A percentile compares a stretch with the other conserved stretches of the same genome.
Evolutionary conservation across 2,329 filamentous ascomycete species (phyloP).

Genomic region (Paecilomyces fulvus): DNA sequence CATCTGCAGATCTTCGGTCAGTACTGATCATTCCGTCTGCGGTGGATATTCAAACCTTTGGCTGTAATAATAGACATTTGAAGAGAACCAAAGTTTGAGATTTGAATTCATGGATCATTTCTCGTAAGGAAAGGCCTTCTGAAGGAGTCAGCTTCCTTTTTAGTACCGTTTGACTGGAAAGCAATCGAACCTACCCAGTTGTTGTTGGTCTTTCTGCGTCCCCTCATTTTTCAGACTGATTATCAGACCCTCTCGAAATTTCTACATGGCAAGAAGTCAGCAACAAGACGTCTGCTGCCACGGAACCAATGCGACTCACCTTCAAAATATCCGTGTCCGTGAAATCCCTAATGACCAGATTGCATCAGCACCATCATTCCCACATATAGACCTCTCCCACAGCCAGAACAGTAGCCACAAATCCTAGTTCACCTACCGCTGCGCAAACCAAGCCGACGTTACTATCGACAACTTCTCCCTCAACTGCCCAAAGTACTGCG

Average conservation of each 20-base stretch:
- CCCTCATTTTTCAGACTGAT: slow-evolving; percentile 53
- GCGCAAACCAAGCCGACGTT: slow-evolving; percentile 92
- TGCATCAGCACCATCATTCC: not conserved
- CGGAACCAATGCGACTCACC: slow-evolving; percentile 26
- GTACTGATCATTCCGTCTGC: not conserved
- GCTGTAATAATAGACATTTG: slow-evolving; percentile 88
- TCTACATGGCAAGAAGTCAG: slow-evolving; percentile 37
- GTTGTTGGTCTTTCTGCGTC: slow-evolving; percentile 67
- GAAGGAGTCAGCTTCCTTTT: slow-evolving; percentile 11
- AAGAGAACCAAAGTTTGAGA: slow-evolving; percentile 90
- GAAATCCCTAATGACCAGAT: slow-evolving; percentile 55
- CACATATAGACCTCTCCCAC: not conserved
- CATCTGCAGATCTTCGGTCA: slow-evolving; percentile 54
- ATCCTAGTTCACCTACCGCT: slow-evolving; percentile 47
- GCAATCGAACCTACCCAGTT: not conserved
- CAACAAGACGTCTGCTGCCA: not conserved
- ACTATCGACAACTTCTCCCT: slow-evolving; percentile 84
- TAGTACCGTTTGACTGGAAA: slow-evolving; percentile 5
- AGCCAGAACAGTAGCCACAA: too few species aligned
- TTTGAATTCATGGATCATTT: slow-evolving; percentile 89
- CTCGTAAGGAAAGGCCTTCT: slow-evolving; percentile 63
- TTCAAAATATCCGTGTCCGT: slow-evolving; percentile 81
- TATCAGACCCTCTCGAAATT: slow-evolving; percentile 81
- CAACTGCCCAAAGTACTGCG: slow-evolving; percentile 81
- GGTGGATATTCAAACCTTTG: slow-evolving; percentile 58